Evolutionary conservation across 1,284 basidiomycete species (phyloP), one percentile per base, ranked within the genome.

Genomic region (Ustilago shanxiensis): DNA sequence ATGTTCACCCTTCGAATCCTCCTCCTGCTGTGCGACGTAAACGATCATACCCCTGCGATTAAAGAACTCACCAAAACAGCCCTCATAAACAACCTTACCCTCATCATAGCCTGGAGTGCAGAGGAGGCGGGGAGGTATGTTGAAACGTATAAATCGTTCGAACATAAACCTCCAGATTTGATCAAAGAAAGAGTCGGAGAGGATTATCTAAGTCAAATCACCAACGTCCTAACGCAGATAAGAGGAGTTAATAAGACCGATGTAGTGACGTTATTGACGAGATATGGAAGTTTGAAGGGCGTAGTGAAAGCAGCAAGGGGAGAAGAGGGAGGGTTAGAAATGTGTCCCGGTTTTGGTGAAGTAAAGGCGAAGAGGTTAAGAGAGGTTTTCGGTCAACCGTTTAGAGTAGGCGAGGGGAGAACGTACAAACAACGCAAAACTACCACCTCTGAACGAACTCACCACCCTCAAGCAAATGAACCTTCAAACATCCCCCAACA

Each of bases 191-290:
- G 94, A 28, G 89, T 94, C 6, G 94, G 95, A 83, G 94, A 95
- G 79, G 93, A 93, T 79, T 95, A 97, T 83, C 87, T 90, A 70
- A 91, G 93, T 6, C 90, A 95, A 80, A 87, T 98, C 14, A 92
- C 93, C 44, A 90, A 91, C n/a, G 90, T 93, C 0, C 88, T 99
- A 37, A 99, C 96, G 0, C 92, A 91, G 76, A 93, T 98, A 75
- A 92, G 91, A 81, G 95, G 94, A 79, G 92, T 99, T 65, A 99
- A 99, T 88, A 98, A 96, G 88, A 98, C 96, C 0, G 97, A 99
- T 83, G 95, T 96, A 0, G 91, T 95, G 86, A 97, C 95, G 1
- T 88, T 99, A 93, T 95, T 50, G 29, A 78, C 57, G 7, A 39
- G 39, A 9, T 80, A 76, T 26, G 71, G 68, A 0, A 63, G 41